Evolutionary conservation across 208 protist species (phyloP).

Genomic region (Acanthamoeba healyi): DNA sequence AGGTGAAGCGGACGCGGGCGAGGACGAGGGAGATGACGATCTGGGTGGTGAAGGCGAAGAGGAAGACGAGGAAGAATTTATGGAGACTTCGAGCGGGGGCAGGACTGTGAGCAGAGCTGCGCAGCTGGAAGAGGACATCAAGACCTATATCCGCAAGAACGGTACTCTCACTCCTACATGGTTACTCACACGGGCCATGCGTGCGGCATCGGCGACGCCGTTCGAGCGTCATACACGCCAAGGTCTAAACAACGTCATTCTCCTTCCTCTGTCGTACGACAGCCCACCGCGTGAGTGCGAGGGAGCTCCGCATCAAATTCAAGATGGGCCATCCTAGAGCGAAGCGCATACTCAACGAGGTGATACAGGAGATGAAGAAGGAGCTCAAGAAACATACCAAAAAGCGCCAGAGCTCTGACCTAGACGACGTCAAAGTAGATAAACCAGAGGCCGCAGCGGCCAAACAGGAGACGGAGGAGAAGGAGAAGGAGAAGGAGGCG

Average conservation of each 20-base stretch:
- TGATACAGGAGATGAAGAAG: constrained; percentile 24
- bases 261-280: background rate
- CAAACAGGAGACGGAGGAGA: background rate
- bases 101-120: background rate
- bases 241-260: background rate
- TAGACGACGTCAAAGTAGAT: background rate
- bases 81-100: background rate
- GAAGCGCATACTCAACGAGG: constrained; percentile 37
- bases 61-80: background rate
- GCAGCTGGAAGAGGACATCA: constrained; percentile 1
- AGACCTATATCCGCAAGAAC: constrained; percentile 20
- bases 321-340: constrained; percentile 49
- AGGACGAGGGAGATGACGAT: background rate
- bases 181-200: no score
- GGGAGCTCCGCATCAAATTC: constrained; percentile 28
- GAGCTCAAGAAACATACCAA: constrained; percentile 3
- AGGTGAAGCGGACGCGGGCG: background rate
- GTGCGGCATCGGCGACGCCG: no score
- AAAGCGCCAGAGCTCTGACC: background rate
- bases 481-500: background rate
- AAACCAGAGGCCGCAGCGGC: background rate
- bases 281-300: constrained; percentile 13
- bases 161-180: background rate
- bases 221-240: no score
- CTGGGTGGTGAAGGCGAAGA: background rate